phyloP scores from a whole-genome alignment of 257 asterid species.

The Agastache rugosa region DNA sequence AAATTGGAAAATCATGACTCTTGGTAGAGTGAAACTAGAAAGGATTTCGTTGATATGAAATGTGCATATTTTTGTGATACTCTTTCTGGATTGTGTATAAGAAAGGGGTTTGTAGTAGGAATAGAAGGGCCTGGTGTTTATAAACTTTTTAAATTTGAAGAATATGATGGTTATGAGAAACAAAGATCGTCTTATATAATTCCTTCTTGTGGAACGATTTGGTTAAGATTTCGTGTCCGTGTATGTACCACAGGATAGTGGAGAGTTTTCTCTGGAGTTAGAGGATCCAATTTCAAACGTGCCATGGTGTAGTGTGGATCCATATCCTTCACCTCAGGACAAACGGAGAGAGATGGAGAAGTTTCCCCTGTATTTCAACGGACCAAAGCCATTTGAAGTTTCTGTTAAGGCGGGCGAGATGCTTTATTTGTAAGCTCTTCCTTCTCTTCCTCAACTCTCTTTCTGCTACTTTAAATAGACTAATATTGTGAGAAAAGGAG shows the following conservation, averaged over 20 bases:
- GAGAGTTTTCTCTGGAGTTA: conserved; percentile 66
- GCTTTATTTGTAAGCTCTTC: conserved; percentile 80
- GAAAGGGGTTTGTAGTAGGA: background rate
- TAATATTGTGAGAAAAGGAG: background rate
- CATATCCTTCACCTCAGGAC: conserved; percentile 63
- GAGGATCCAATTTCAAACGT: conserved; percentile 62
- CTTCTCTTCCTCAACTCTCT: conserved; percentile 6
- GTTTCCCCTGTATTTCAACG: conserved; percentile 77
- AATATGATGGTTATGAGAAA: background rate
- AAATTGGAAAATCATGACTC: background rate
- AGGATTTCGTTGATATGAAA: background rate
- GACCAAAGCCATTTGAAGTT: conserved; percentile 90
- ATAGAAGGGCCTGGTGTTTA: background rate
- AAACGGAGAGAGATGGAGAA: conserved; percentile 53
- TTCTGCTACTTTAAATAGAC: background rate
- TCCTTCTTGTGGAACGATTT: background rate
- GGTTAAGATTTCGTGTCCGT: conserved; percentile 2
- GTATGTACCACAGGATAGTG: conserved; percentile 58
- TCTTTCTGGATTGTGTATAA: background rate
- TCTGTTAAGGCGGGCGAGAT: conserved; percentile 86
- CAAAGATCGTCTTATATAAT: background rate
- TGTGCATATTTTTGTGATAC: background rate
- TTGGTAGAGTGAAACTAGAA: conserved; percentile 23
- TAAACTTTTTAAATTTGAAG: conserved; percentile 1
- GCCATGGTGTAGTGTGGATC: conserved; percentile 96